These are phyloP conservation scores for Dictyostelium capitatum DNA, from an alignment of 78 protist genomes.

Conservation along the genomic window DNA sequence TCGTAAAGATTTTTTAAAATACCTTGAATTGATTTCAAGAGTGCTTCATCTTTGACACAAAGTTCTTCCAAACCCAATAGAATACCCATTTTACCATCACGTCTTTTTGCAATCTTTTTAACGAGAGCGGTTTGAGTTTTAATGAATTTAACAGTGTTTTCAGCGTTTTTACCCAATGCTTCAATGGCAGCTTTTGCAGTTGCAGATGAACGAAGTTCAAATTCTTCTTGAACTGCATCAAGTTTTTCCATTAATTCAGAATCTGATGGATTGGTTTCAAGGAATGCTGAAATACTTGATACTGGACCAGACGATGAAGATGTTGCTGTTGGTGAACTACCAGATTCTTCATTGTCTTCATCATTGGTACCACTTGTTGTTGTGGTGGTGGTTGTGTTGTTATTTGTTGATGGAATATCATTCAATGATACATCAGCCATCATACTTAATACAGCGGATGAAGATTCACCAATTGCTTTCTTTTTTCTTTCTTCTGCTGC, in stretches of 20 bases:
- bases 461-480: constrained; percentile 35
- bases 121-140: constrained; percentile 34
- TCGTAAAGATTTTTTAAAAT: constrained; percentile 65
- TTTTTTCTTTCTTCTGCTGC: constrained; percentile 78
- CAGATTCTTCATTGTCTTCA: background rate
- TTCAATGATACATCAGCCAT: background rate
- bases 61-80: constrained; percentile 43
- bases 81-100: constrained; percentile 73
- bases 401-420: background rate
- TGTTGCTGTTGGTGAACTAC: no score
- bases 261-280: constrained; percentile 24
- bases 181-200: constrained; percentile 62
- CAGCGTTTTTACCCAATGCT: constrained; percentile 34
- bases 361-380: background rate
- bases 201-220: constrained; percentile 39
- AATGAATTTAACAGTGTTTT: constrained; percentile 1
- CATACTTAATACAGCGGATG: constrained; percentile 49
- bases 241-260: constrained; percentile 34
- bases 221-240: constrained; percentile 35
- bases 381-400: background rate
- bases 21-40: constrained; percentile 43
- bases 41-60: constrained; percentile 29
- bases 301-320: constrained; percentile 34
- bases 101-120: constrained; percentile 13
- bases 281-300: background rate